These are phyloP conservation scores for Suillus decipiens DNA, from an alignment of 768 basidiomycete genomes.

Conservation along the genomic window DNA sequence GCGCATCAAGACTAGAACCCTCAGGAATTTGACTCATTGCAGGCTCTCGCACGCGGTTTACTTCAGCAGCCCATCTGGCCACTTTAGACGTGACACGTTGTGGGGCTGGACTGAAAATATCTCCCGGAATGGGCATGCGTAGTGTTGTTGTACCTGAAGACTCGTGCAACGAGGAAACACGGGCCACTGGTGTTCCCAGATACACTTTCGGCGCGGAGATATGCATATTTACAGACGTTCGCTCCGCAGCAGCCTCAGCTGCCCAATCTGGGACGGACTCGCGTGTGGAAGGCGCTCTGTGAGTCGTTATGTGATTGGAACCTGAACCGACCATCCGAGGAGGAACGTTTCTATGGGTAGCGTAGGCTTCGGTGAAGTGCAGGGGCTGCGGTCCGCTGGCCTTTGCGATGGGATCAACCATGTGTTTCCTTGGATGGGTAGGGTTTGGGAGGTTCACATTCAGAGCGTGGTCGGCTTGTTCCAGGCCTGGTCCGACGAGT, in stretches of 20 bases:
- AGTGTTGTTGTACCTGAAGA: background rate
- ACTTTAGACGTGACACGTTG: background rate
- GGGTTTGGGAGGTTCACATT: background rate
- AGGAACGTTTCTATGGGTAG: background rate
- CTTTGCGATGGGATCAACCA: background rate
- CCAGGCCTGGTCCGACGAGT: background rate
- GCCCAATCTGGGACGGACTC: background rate
- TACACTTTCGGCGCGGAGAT: background rate
- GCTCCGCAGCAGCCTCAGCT: background rate
- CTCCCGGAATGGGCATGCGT: background rate
- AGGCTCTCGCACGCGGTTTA: conserved; percentile 1
- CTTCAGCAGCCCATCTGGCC: conserved; percentile 3
- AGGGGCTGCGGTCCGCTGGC: background rate
- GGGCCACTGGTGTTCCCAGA: background rate
- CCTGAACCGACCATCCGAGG: background rate
- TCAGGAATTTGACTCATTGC: background rate
- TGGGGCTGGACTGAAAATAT: background rate
- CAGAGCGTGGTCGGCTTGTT: background rate
- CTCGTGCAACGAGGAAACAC: background rate
- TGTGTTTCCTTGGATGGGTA: background rate
- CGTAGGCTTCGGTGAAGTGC: background rate
- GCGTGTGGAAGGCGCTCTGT: background rate
- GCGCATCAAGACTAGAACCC: conserved; percentile 2
- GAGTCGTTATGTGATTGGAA: background rate
- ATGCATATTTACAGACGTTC: background rate